phyloP scores from a whole-genome alignment of 2,329 filamentous ascomycete species.

The Aaosphaeria pasadenensis region DNA sequence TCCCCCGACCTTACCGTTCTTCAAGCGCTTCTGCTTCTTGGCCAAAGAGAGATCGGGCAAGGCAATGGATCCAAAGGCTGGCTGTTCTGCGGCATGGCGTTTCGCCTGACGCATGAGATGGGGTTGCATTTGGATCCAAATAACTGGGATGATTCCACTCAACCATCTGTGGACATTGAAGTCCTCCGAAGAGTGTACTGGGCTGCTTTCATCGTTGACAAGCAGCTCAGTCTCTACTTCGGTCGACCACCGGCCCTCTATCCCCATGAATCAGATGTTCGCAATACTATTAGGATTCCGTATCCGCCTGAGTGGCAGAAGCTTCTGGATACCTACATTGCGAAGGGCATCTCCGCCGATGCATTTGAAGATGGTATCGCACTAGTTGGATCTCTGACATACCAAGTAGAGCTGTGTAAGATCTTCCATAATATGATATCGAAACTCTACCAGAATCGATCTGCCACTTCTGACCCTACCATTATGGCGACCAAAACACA shows the following conservation, averaged over 20 bases:
- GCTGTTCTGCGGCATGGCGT: slow-evolving; percentile 54
- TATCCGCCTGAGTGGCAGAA: slow-evolving; percentile 51
- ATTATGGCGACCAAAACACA: slow-evolving; percentile 44
- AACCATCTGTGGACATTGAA: slow-evolving; percentile 45
- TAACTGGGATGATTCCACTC: slow-evolving; percentile 46
- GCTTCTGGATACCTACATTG: slow-evolving; percentile 49
- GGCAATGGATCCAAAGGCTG: slow-evolving; percentile 51
- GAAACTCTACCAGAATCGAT: slow-evolving; percentile 50
- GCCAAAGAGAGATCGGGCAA: slow-evolving; percentile 48
- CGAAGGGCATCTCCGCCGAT: slow-evolving; percentile 43
- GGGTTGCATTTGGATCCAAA: slow-evolving; percentile 52
- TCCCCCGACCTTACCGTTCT: slow-evolving; percentile 48
- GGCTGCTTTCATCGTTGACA: slow-evolving; percentile 51
- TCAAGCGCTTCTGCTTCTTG: slow-evolving; percentile 46
- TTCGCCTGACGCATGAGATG: slow-evolving; percentile 52
- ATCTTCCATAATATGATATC: slow-evolving; percentile 51
- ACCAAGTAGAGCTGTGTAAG: slow-evolving; percentile 49
- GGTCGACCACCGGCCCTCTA: slow-evolving; percentile 51
- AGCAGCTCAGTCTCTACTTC: slow-evolving; percentile 52
- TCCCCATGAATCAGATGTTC: slow-evolving; percentile 50
- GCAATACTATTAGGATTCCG: slow-evolving; percentile 48
- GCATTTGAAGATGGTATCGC: slow-evolving; percentile 48
- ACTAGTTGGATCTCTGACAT: slow-evolving; percentile 46
- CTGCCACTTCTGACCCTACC: slow-evolving; percentile 39
- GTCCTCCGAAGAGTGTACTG: slow-evolving; percentile 51